Evolutionary conservation across 768 basidiomycete genomes (phyloP).

Genomic region (Leccinellum luteum): DNA sequence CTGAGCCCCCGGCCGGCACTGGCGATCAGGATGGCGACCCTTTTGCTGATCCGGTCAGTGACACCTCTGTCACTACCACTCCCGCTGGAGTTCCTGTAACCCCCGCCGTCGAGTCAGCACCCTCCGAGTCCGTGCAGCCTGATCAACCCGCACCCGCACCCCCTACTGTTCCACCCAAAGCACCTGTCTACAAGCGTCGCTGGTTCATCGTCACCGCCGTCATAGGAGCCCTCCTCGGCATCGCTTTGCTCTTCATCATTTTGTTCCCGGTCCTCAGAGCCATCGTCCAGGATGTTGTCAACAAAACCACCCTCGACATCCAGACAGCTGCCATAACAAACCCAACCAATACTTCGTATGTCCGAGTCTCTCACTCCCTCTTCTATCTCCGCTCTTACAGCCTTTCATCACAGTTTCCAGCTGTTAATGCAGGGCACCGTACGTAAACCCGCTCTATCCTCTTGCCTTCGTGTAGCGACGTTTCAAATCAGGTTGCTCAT

Average conservation of each 20-base stretch:
- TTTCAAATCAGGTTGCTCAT: constrained; percentile 51
- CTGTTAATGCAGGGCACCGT: constrained; percentile 55
- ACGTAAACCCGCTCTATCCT: constrained; percentile 13
- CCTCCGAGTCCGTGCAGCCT: not conserved
- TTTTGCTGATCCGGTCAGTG: constrained; percentile 12
- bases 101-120: not conserved
- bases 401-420: constrained; percentile 42
- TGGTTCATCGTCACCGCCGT: constrained; percentile 62
- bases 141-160: not conserved
- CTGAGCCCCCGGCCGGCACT: constrained; percentile 3
- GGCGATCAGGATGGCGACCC: not conserved
- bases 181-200: constrained; percentile 58
- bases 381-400: constrained; percentile 1
- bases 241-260: constrained; percentile 64
- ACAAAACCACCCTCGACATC: constrained; percentile 52
- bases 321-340: constrained; percentile 48
- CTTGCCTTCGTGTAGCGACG: not conserved
- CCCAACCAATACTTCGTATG: constrained; percentile 59
- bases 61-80: constrained; percentile 5
- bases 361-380: not conserved
- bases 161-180: constrained; percentile 10
- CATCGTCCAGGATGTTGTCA: constrained; percentile 63
- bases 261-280: constrained; percentile 67
- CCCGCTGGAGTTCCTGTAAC: constrained; percentile 3
- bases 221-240: constrained; percentile 49